Conservation (phyloP, 345 rosid genomes). For the Lenwebbia sp. region DNA sequence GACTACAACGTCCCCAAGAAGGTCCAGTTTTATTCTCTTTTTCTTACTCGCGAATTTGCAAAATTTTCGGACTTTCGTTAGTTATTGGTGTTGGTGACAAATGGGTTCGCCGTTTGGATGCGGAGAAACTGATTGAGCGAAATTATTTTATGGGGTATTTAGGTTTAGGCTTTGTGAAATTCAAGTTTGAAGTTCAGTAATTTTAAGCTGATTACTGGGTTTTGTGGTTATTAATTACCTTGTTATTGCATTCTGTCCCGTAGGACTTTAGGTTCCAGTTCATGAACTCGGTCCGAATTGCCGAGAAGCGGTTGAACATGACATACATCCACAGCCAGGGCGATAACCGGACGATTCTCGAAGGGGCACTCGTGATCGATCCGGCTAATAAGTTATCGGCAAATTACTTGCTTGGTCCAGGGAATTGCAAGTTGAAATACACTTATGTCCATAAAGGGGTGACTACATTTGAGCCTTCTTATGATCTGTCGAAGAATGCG, state of each 20-base stretch:
- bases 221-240: neutral
- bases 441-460: conserved; percentile 48
- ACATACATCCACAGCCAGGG: conserved; percentile 66
- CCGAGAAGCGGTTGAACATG: conserved; percentile 70
- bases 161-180: neutral
- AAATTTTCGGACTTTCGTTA: neutral
- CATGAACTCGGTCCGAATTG: conserved; percentile 64
- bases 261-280: conserved; percentile 94
- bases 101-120: neutral
- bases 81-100: neutral
- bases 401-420: conserved; percentile 60
- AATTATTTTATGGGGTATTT: neutral
- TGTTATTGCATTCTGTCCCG: neutral
- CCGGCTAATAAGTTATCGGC: conserved; percentile 71
- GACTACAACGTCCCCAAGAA: conserved; percentile 79
- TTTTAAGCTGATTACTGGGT: neutral
- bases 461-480: conserved; percentile 72
- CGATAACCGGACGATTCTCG: conserved; percentile 60
- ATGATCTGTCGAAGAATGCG: conserved; percentile 59
- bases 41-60: neutral
- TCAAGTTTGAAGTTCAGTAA: neutral
- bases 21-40: conserved; percentile 14
- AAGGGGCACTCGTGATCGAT: conserved; percentile 51
- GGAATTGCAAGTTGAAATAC: conserved; percentile 79
- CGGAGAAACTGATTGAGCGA: neutral